A percentile compares a stretch with the other conserved stretches of the same genome.
phyloP scores from a whole-genome alignment of 495 filamentous ascomycete species.

The Neurospora discreta region DNA sequence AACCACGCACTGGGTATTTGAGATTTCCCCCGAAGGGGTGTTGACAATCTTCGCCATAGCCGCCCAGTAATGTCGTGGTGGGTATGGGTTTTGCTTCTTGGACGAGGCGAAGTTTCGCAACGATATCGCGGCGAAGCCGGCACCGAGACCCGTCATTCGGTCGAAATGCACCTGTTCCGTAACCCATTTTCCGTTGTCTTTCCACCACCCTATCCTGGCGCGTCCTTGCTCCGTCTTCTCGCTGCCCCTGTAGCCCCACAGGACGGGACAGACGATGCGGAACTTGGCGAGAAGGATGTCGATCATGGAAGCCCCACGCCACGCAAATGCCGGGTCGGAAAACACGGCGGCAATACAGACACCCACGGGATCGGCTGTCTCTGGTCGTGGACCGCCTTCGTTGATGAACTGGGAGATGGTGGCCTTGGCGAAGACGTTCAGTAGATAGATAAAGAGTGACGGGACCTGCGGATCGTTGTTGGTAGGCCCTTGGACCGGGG shows the following conservation, averaged over 20 bases:
- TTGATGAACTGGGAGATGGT: slow-evolving; percentile 63
- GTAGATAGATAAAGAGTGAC: slow-evolving; percentile 64
- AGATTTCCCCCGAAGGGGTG: slow-evolving; percentile 52
- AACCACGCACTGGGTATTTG: slow-evolving; percentile 66
- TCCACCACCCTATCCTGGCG: slow-evolving; percentile 64
- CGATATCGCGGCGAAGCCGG: slow-evolving; percentile 71
- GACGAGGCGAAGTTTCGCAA: slow-evolving; percentile 69
- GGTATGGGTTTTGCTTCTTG: slow-evolving; percentile 59
- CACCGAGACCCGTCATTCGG: slow-evolving; percentile 73
- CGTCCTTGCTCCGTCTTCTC: slow-evolving; percentile 64
- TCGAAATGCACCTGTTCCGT: slow-evolving; percentile 59
- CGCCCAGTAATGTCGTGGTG: slow-evolving; percentile 70
- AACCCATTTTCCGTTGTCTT: slow-evolving; percentile 46
- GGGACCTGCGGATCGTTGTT: slow-evolving; percentile 47
- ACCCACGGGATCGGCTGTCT: slow-evolving; percentile 73
- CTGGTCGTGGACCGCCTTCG: slow-evolving; percentile 59
- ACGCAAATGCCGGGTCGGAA: slow-evolving; percentile 51
- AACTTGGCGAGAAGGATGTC: slow-evolving; percentile 87
- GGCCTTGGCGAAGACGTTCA: slow-evolving; percentile 74
- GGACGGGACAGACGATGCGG: slow-evolving; percentile 65
- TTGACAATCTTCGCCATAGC: slow-evolving; percentile 62
- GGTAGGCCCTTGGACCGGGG: slow-evolving; percentile 37
- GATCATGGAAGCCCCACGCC: slow-evolving; percentile 61
- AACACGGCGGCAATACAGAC: slow-evolving; percentile 65
- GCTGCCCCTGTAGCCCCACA: slow-evolving; percentile 73